phyloP scores from a whole-genome alignment of 768 basidiomycete species.

The Obba rivulosa region DNA sequence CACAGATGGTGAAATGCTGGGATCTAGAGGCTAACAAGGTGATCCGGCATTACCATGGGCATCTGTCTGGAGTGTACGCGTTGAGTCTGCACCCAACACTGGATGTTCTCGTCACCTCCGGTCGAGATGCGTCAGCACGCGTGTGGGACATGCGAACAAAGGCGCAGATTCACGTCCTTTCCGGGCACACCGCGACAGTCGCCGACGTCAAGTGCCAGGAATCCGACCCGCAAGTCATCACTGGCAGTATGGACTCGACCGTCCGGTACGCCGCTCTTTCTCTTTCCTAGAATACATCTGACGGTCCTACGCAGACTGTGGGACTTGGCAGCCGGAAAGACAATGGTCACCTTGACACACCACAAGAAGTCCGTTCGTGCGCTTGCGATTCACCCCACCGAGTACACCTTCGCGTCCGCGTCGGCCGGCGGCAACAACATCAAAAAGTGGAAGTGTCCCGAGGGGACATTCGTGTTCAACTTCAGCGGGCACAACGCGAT shows the following conservation, averaged over 20 bases:
- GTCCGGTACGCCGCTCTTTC: conserved; percentile 56
- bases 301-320: conserved; percentile 55
- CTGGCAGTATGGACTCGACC: conserved; percentile 97
- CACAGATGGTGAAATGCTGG: conserved; percentile 99
- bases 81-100: conserved; percentile 92
- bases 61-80: conserved; percentile 95
- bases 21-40: conserved; percentile 98
- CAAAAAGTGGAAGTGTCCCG: conserved; percentile 99
- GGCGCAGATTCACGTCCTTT: conserved; percentile 87
- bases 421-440: conserved; percentile 99
- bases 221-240: conserved; percentile 96
- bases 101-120: conserved; percentile 91
- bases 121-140: conserved; percentile 93
- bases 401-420: conserved; percentile 93
- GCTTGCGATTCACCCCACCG: conserved; percentile 91
- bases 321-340: conserved; percentile 98
- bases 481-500: conserved; percentile 96
- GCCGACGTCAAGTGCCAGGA: conserved; percentile 96
- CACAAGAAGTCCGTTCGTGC: conserved; percentile 98
- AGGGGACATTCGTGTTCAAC: conserved; percentile 94
- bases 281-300: not conserved
- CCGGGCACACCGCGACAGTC: conserved; percentile 93
- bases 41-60: conserved; percentile 97
- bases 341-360: conserved; percentile 95
- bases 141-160: conserved; percentile 99